Evolutionary conservation across 2,329 filamentous ascomycete species (phyloP).

Genomic region (Chaetomium strumarium): DNA sequence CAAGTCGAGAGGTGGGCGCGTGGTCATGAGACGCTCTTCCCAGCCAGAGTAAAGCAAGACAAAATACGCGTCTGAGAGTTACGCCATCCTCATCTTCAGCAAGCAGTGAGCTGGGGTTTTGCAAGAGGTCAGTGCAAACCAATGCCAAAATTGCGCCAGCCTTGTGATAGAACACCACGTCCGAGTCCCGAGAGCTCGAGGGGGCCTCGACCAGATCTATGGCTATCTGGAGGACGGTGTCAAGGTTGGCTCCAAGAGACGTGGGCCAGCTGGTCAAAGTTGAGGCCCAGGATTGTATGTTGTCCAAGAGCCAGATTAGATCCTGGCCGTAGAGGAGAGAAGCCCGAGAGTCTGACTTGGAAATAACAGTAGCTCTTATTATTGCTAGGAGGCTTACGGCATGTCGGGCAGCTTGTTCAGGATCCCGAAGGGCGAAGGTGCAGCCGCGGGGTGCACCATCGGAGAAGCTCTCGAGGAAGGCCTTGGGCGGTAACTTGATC

Average conservation of each 20-base stretch:
- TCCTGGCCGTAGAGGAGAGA: conserved; percentile 34
- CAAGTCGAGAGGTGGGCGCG: conserved; percentile 25
- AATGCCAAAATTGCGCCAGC: conserved; percentile 26
- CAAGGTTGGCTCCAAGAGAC: conserved; percentile 28
- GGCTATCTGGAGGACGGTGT: conserved; percentile 33
- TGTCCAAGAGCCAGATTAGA: conserved; percentile 46
- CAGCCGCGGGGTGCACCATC: conserved; percentile 29
- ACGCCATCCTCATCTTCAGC: conserved; percentile 16
- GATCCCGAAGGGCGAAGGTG: conserved; percentile 36
- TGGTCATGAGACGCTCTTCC: conserved; percentile 21
- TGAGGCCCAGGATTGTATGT: conserved; percentile 38
- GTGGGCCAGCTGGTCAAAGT: conserved; percentile 36
- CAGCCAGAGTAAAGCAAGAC: conserved; percentile 25
- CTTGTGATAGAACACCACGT: conserved; percentile 23
- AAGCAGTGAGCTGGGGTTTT: conserved; percentile 15
- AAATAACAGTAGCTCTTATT: conserved; percentile 36
- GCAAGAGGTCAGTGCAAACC: conserved; percentile 22
- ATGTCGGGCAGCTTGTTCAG: conserved; percentile 43
- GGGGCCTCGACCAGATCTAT: conserved; percentile 29
- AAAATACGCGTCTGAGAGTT: conserved; percentile 16
- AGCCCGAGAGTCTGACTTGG: conserved; percentile 30
- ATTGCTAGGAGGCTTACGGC: conserved; percentile 40
- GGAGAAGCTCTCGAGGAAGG: conserved; percentile 30
- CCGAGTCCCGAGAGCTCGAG: conserved; percentile 7
- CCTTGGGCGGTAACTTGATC: conserved; percentile 36